A percentile compares a stretch with the other conserved stretches of the same genome.
Evolutionary conservation across 148 eudicot species (phyloP).

Genomic region (Amaranthus cruentus): DNA sequence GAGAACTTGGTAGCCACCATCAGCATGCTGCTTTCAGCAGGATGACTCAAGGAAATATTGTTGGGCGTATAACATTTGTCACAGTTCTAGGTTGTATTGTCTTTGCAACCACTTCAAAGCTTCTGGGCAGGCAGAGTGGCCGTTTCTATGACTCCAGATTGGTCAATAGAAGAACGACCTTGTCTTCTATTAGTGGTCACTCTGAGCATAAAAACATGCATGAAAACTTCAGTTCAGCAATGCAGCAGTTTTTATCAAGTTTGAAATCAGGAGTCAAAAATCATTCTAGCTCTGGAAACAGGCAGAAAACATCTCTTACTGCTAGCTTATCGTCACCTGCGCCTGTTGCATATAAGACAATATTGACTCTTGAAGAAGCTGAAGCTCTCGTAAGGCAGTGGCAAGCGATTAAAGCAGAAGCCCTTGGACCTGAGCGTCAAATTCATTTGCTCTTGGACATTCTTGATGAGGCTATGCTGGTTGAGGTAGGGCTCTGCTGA

Average conservation of each 20-base stretch:
- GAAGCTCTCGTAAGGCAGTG: slow-evolving; percentile 91
- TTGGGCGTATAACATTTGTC: slow-evolving; percentile 53
- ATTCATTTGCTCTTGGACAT: slow-evolving; percentile 57
- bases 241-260: slow-evolving; percentile 40
- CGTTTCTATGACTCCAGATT: slow-evolving; percentile 33
- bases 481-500: slow-evolving; percentile 51
- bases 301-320: slow-evolving; percentile 37
- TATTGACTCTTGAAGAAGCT: slow-evolving; percentile 87
- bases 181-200: slow-evolving; percentile 33
- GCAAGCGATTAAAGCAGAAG: slow-evolving; percentile 91
- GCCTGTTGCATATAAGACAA: slow-evolving; percentile 32
- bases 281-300: slow-evolving; percentile 27
- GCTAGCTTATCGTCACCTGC: slow-evolving; percentile 52
- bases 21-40: slow-evolving; percentile 41
- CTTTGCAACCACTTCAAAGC: slow-evolving; percentile 42
- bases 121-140: slow-evolving; percentile 39
- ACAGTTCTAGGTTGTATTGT: slow-evolving; percentile 61
- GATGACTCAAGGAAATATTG: slow-evolving; percentile 37
- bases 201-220: slow-evolving; percentile 25
- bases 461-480: slow-evolving; percentile 90
- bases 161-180: slow-evolving; percentile 26
- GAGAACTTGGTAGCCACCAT: slow-evolving; percentile 57
- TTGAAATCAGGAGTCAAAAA: slow-evolving; percentile 26
- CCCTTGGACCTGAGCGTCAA: slow-evolving; percentile 84
- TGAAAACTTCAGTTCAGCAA: slow-evolving; percentile 25